Conservation (phyloP, 1,284 basidiomycete genomes). For the Golubevia sp. region DNA sequence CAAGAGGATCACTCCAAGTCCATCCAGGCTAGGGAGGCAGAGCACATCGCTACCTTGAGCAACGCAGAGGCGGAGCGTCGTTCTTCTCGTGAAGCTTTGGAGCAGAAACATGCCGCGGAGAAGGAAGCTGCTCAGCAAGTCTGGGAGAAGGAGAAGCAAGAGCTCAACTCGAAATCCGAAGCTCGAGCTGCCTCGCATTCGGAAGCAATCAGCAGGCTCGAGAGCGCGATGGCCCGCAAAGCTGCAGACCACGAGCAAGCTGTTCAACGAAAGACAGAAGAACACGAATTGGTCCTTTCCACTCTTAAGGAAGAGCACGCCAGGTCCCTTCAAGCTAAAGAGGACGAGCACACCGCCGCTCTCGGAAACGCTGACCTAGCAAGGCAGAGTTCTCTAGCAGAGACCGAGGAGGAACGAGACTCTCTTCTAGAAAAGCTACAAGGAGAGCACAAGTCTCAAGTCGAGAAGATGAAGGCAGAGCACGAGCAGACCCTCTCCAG, state of each 20-base stretch:
- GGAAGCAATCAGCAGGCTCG: constrained; percentile 6
- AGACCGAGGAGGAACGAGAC: constrained; percentile 8
- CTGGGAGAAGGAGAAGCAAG: background rate
- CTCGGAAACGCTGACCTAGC: constrained; percentile 14
- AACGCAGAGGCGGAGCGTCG: background rate
- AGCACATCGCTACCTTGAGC: background rate
- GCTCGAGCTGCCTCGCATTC: background rate
- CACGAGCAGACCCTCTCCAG: constrained; percentile 10
- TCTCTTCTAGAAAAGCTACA: constrained; percentile 10
- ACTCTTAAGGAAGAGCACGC: constrained; percentile 16
- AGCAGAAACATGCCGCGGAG: background rate
- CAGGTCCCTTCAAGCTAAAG: constrained; percentile 9
- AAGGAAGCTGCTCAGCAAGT: background rate
- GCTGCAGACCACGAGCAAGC: constrained; percentile 3
- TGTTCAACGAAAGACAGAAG: constrained; percentile 6
- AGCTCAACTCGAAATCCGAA: background rate
- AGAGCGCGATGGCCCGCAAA: constrained; percentile 7
- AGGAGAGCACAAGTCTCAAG: constrained; percentile 13
- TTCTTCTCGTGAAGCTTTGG: background rate
- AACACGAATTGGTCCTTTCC: constrained; percentile 10
- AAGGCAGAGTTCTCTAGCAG: constrained; percentile 4
- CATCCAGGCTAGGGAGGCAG: background rate
- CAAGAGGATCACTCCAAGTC: background rate
- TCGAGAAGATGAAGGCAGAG: constrained; percentile 19
- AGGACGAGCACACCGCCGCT: constrained; percentile 20